Percentiles rank a stretch among this genome's conserved stretches.
Conservation (phyloP, 2,329 filamentous ascomycete species). For the Incumbomyces lentus region DNA sequence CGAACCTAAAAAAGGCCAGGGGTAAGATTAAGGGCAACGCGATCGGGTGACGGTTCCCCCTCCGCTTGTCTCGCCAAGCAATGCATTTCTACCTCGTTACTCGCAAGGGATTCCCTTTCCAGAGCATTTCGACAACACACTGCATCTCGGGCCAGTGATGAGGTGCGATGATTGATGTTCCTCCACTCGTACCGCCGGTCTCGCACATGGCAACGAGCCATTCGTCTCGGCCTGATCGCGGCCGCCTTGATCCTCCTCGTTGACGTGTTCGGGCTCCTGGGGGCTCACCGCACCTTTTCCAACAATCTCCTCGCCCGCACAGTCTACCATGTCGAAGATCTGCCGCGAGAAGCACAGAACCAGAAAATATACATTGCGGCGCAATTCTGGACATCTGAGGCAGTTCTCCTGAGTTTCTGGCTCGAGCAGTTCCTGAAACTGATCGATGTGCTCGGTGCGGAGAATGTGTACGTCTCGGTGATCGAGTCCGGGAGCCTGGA, state of each 20-base stretch:
- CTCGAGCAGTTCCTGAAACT: slow-evolving; percentile 49
- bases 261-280: slow-evolving; percentile 18
- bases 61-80: no score
- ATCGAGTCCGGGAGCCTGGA: slow-evolving; percentile 62
- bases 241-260: slow-evolving; percentile 11
- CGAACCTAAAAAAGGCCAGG: no score
- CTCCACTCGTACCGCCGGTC: neutral
- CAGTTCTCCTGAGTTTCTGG: slow-evolving; percentile 53
- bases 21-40: no score
- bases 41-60: no score
- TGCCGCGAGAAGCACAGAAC: slow-evolving; percentile 15
- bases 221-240: slow-evolving; percentile 9
- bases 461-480: slow-evolving; percentile 59
- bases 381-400: slow-evolving; percentile 58
- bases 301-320: slow-evolving; percentile 14
- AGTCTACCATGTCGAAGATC: slow-evolving; percentile 12
- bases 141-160: no score
- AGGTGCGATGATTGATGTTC: neutral
- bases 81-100: no score
- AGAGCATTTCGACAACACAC: no score
- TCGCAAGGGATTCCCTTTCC: no score
- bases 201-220: neutral
- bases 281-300: slow-evolving; percentile 17
- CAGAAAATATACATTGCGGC: slow-evolving; percentile 54
- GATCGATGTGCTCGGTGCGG: slow-evolving; percentile 39